Evolutionary conservation across 1,284 basidiomycete genomes (phyloP), one percentile per base, ranked within the genome.

Genomic region (Cystobasidium pallidum): DNA sequence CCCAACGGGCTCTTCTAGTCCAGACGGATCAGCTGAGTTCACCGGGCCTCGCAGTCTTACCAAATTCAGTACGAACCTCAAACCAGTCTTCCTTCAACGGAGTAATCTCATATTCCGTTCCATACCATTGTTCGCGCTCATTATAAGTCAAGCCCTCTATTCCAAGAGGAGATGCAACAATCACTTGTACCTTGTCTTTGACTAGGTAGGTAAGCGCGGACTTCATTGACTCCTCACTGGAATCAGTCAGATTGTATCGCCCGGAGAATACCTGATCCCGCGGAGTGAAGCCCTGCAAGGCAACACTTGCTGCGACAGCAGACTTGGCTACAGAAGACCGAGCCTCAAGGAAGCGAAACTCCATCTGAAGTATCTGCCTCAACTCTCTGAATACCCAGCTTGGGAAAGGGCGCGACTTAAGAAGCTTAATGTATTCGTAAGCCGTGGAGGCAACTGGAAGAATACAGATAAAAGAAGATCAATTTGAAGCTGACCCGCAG

Each of bases 321-420:
- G 95, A 94, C 52, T 92, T 88, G 0, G 92, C 24, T 7, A 57
- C 88, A 30, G 87, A 80, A 21, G 80, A 65, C 0, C 66, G 84
- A 81, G 95, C 94, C 82, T 98, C 94, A 66, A 88, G 86, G 80
- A 94, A 99, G 47, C 88, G 86, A 85, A 97, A 99, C 28, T 86
- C 86, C 28, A 89, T 90, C 26, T 86, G 83, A 36, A 88, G 86
- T 45, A 99, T 85, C 51, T 86, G 84, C 61, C 87, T 86, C 65
- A 89, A 85, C 81, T 99, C 95, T 43, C 87, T 83, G 80, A 92
- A 92, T 70, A 89, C 86, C 83, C 87, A 91, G 45, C 85, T 78
- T 13, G 89, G 86, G 51, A 95, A 86, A 10, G 86, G 82, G 6
- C 88, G 87, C 24, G 34, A 26, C 19, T 86, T 86, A n/a, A 99